Conservation (phyloP, 495 filamentous ascomycete genomes). For the Aspergillus ellipticus region DNA sequence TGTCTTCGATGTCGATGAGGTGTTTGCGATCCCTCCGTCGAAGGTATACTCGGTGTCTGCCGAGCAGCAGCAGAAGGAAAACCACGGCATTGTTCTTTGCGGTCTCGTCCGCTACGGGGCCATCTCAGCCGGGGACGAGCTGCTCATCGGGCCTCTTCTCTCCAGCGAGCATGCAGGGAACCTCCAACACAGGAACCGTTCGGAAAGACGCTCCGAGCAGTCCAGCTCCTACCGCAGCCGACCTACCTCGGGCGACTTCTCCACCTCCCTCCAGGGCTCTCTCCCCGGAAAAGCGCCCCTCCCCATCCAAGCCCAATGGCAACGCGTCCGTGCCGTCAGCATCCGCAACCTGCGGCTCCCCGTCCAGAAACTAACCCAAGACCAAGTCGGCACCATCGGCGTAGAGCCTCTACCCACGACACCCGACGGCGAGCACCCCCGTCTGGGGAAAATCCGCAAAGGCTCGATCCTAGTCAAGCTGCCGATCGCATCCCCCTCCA, state of each 20-base stretch:
- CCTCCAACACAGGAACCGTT: conserved; percentile 17
- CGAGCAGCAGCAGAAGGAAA: conserved; percentile 35
- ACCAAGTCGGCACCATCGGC: conserved; percentile 89
- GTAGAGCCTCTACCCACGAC: conserved; percentile 53
- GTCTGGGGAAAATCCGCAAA: conserved; percentile 60
- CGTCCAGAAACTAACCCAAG: conserved; percentile 68
- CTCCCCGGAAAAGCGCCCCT: conserved; percentile 26
- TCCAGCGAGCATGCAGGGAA: conserved; percentile 25
- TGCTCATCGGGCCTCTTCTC: conserved; percentile 75
- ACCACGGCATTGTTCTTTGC: conserved; percentile 65
- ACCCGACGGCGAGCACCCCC: conserved; percentile 21
- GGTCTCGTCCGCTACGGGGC: conserved; percentile 77
- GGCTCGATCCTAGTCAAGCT: conserved; percentile 75
- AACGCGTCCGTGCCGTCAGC: conserved; percentile 72
- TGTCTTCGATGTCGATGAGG: conserved; percentile 87
- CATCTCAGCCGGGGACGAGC: conserved; percentile 71
- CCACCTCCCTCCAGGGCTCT: conserved; percentile 27
- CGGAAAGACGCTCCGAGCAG: conserved; percentile 17
- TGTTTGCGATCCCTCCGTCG: conserved; percentile 60
- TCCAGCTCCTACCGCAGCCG: conserved; percentile 25
- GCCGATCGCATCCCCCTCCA: conserved; percentile 41
- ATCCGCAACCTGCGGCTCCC: conserved; percentile 85
- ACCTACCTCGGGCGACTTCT: conserved; percentile 31
- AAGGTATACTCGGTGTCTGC: conserved; percentile 39
- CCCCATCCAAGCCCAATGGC: conserved; percentile 55